A percentile compares a stretch with the other conserved stretches of the same genome.
phyloP scores from a whole-genome alignment of 140 eudicot species.

The Anethum foeniculum region DNA sequence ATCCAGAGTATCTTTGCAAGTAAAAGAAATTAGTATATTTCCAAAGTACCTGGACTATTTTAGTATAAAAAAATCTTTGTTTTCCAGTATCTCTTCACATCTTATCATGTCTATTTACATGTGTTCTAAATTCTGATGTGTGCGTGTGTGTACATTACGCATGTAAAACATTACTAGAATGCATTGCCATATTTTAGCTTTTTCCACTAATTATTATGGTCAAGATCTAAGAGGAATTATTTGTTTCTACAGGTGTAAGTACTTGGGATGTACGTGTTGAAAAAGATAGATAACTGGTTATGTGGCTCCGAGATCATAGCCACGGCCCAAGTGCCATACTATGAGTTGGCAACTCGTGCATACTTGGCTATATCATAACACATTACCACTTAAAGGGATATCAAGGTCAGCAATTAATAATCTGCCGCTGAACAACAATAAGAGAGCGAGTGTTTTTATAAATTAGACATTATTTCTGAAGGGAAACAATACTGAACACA shows the following conservation, averaged over 20 bases:
- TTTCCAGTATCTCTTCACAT: not conserved
- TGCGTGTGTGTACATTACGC: not conserved
- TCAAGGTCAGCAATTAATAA: not conserved
- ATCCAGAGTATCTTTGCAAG: not conserved
- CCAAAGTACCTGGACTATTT: not conserved
- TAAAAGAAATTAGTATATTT: not conserved
- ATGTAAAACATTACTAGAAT: not conserved
- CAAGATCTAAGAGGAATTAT: not conserved
- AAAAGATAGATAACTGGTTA: not conserved
- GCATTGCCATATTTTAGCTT: not conserved
- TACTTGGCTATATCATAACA: not conserved
- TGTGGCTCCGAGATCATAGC: not conserved
- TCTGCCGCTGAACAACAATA: not conserved
- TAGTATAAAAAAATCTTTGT: not conserved
- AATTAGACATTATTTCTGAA: not conserved
- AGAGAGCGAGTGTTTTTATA: not conserved
- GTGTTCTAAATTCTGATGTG: not conserved
- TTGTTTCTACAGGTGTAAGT: not conserved
- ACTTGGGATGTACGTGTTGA: not conserved
- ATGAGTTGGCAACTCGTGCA: not conserved
- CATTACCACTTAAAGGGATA: not conserved
- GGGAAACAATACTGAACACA: not conserved
- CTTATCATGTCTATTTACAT: not conserved
- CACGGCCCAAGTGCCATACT: not conserved
- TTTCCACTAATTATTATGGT: not conserved